Conservation (phyloP, 129 eudicot species). For the Calendula officinalis region DNA sequence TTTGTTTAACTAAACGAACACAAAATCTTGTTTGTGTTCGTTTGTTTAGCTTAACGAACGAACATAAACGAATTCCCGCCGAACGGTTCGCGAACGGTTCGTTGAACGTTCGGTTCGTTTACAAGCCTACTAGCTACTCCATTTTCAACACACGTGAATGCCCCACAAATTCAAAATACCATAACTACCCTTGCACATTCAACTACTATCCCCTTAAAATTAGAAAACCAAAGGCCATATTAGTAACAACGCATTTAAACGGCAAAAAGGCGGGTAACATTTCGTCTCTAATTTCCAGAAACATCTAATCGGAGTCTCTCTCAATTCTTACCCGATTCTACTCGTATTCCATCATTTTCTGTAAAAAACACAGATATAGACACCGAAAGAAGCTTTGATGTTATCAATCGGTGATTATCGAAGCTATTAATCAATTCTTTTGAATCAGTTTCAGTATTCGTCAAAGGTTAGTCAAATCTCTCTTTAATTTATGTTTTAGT, state of each 20-base stretch:
- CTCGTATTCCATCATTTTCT: slow-evolving; percentile 21
- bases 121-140: too few species aligned
- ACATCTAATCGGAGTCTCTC: slow-evolving; percentile 10
- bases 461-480: slow-evolving; percentile 21
- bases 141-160: too few species aligned
- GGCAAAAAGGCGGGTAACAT: slow-evolving; percentile 42
- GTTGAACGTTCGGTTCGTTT: too few species aligned
- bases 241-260: slow-evolving; percentile 24
- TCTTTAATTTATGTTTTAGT: slow-evolving; percentile 6
- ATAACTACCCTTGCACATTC: slow-evolving; percentile 2
- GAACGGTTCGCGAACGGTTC: too few species aligned
- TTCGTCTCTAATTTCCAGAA: slow-evolving; percentile 25
- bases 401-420: slow-evolving; percentile 1
- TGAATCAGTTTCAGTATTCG: background rate
- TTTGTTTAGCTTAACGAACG: too few species aligned
- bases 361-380: too few species aligned
- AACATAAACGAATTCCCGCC: too few species aligned
- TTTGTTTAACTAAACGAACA: too few species aligned
- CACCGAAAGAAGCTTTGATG: background rate
- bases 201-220: background rate
- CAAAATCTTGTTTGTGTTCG: too few species aligned
- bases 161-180: too few species aligned
- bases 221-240: slow-evolving; percentile 16
- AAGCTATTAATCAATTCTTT: background rate
- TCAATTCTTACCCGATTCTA: slow-evolving; percentile 26